Conservation (phyloP, 768 basidiomycete species). For the Naganishia kalamii region DNA sequence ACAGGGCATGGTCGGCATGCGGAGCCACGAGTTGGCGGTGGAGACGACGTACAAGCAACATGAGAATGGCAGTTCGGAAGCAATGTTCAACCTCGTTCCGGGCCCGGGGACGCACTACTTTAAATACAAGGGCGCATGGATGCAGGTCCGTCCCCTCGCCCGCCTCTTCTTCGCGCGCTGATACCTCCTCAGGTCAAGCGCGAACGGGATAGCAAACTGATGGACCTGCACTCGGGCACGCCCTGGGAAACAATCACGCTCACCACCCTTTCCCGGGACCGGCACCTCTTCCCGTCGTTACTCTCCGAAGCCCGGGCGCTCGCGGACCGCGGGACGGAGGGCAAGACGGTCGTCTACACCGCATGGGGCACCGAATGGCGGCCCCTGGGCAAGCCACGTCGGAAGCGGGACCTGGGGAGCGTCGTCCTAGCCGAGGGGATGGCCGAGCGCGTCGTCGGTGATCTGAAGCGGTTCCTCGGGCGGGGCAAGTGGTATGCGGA, state of each 20-base stretch:
- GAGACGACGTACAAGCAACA: slow-evolving; percentile 82
- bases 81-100: slow-evolving; percentile 85
- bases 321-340: slow-evolving; percentile 77
- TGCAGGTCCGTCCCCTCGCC: slow-evolving; percentile 60
- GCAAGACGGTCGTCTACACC: slow-evolving; percentile 90
- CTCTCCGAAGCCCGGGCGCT: slow-evolving; percentile 83
- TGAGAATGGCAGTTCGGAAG: slow-evolving; percentile 83
- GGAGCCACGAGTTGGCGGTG: slow-evolving; percentile 88
- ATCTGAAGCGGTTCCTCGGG: slow-evolving; percentile 72
- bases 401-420: slow-evolving; percentile 76
- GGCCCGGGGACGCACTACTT: slow-evolving; percentile 93
- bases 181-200: slow-evolving; percentile 81
- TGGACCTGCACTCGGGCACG: slow-evolving; percentile 80
- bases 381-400: slow-evolving; percentile 84
- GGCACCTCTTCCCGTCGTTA: slow-evolving; percentile 68
- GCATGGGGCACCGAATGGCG: slow-evolving; percentile 96
- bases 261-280: slow-evolving; percentile 83
- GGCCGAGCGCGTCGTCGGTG: slow-evolving; percentile 73
- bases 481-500: slow-evolving; percentile 93
- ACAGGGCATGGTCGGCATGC: slow-evolving; percentile 51
- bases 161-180: background rate
- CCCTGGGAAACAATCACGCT: slow-evolving; percentile 98
- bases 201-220: slow-evolving; percentile 85
- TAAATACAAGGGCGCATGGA: slow-evolving; percentile 84
- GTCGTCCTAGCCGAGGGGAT: slow-evolving; percentile 79